Evolutionary conservation across 106 monocot genomes (phyloP), one percentile per base, ranked within the genome.

Genomic region (Acorus calamus): DNA sequence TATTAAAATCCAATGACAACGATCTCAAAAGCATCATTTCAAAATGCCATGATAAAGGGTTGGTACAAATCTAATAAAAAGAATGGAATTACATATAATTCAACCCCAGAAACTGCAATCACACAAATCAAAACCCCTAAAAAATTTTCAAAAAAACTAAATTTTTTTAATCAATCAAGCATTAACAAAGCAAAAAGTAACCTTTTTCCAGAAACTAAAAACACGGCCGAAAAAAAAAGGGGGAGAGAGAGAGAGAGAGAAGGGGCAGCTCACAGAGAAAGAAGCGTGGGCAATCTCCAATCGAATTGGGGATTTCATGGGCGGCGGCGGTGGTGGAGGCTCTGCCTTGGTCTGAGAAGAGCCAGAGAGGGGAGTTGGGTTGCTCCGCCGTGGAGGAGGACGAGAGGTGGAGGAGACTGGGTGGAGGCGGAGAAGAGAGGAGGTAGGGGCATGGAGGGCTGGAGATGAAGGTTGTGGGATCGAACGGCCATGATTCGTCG

Each of bases 291-390:
- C 14, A 41, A 42, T 41, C 41, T 58, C 58, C 4, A 41, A 41
- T 42, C 58, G 41, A 43, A 8, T 68, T 67, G 49, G 59, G n/a
- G 56, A 28, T 52, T 2, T 43, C 47, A 55, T 8, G 42, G 4
- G 65, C 12, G 45, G 44, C 55, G 44, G 50, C 70, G 42, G 62
- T 12, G 7, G 11, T 1, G 28, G 28, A 28, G 46, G 44, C 60
- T 4, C 8, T 11, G 2, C 61, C 69, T 4, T 65, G 43, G 11
- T 80, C 80, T 10, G 77, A 74, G 56, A 78, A 81, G 14, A 74
- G 51, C 74, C 80, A 80, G 3, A 66, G 74, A 14, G 84, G 80
- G 8, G 84, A 71, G 3, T 67, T 59, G 3, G 77, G 71, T 9
- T 50, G 55, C 4, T 28, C 28, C 28, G 28, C 28, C 28, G 28